Evolutionary conservation across 1,139 yeast species (phyloP).

Genomic region (Trichomonascaceae sp.): DNA sequence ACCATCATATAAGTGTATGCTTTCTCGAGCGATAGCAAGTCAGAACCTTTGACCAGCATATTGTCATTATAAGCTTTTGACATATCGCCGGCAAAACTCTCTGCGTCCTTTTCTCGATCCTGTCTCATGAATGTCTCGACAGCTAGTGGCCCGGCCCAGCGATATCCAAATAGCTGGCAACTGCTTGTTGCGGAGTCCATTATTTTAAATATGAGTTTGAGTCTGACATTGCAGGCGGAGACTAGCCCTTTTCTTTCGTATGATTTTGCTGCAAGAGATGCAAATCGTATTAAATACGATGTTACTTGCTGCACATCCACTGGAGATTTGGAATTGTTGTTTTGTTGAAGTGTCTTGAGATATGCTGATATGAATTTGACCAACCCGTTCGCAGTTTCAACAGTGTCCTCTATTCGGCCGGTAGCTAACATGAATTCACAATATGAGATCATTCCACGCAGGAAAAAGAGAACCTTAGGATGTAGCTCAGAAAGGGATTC

Average conservation of each 20-base stretch:
- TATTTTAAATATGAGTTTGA: not conserved
- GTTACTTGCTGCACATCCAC: constrained; percentile 1
- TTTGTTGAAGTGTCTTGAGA: not conserved
- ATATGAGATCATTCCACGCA: constrained; percentile 2
- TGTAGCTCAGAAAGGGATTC: not conserved
- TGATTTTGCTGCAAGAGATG: not conserved
- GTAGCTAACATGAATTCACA: not conserved
- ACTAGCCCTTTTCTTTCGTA: constrained; percentile 3
- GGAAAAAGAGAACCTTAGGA: constrained; percentile 1
- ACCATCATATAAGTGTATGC: constrained; percentile 1
- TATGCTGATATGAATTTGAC: constrained; percentile 4
- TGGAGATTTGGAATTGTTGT: not conserved
- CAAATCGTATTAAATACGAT: not conserved
- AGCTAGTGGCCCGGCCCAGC: constrained; percentile 4
- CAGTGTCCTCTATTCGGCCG: not conserved
- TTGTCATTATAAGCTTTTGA: not conserved
- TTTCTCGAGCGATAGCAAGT: not conserved
- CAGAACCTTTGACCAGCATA: not conserved
- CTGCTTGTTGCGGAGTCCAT: not conserved
- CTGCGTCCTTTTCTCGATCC: not conserved
- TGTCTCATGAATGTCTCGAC: constrained; percentile 1
- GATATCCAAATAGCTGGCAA: not conserved
- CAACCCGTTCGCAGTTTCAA: constrained; percentile 4
- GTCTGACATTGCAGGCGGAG: not conserved
- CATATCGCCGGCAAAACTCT: not conserved